These are phyloP conservation scores for Epicoccum nigrum DNA, from an alignment of 2,329 filamentous ascomycete genomes.

Conservation along the genomic window DNA sequence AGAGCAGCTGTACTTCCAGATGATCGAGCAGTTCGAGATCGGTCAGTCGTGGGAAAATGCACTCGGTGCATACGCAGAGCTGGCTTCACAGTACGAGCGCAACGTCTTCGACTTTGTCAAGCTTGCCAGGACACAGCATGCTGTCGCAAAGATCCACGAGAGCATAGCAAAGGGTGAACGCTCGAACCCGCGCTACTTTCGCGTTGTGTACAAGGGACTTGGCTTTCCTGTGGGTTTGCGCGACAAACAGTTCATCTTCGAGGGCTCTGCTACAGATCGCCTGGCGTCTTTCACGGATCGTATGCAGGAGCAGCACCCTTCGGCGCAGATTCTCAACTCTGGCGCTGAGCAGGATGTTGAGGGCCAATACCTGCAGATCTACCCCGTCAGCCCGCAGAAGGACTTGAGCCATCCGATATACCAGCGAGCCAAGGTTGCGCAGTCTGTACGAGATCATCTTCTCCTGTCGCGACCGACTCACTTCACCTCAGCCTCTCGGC, in stretches of 20 bases:
- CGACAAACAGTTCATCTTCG: slow-evolving; percentile 92
- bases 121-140: slow-evolving; percentile 83
- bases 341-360: slow-evolving; percentile 79
- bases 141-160: slow-evolving; percentile 92
- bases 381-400: slow-evolving; percentile 78
- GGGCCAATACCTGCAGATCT: slow-evolving; percentile 88
- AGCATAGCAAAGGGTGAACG: slow-evolving; percentile 82
- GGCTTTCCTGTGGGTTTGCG: slow-evolving; percentile 81
- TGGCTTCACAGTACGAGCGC: slow-evolving; percentile 87
- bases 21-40: slow-evolving; percentile 94
- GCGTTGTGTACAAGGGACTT: slow-evolving; percentile 85
- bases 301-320: slow-evolving; percentile 88
- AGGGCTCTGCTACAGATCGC: slow-evolving; percentile 78
- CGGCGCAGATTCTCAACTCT: slow-evolving; percentile 77
- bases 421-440: slow-evolving; percentile 83
- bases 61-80: slow-evolving; percentile 84
- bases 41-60: slow-evolving; percentile 94
- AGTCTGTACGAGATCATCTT: slow-evolving; percentile 84
- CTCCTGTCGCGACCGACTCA: slow-evolving; percentile 76
- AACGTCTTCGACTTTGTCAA: slow-evolving; percentile 92
- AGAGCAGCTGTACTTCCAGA: slow-evolving; percentile 88
- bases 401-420: slow-evolving; percentile 83
- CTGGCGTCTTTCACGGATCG: slow-evolving; percentile 84
- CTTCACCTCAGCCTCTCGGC: slow-evolving; percentile 78
- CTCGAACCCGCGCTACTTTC: slow-evolving; percentile 84